Evolutionary conservation across 805 yeast species (phyloP), one percentile per base, ranked within the genome.

Genomic region (Ogataea pini): DNA sequence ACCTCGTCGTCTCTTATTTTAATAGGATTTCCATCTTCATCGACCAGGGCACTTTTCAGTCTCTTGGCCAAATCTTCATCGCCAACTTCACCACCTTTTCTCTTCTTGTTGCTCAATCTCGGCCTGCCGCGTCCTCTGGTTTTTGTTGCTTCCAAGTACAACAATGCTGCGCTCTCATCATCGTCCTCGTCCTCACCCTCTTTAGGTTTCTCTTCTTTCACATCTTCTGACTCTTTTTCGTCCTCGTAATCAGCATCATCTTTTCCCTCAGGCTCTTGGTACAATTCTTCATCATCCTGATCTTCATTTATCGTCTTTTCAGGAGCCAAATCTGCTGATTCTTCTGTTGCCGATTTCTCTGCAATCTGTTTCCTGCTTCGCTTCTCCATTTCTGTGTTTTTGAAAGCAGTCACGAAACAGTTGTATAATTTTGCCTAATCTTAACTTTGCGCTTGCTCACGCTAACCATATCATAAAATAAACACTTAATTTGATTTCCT

Each of bases 1-100:
- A 85, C 83, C 71, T 92, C 97, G 62, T 90, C 96, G 60, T 85
- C 78, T 18, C 71, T 72, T 5, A 91, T 75, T 24, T 75, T 74
- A 45, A 82, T 70, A 13, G 85, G 83, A 48, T 81, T 78, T 1
- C 95, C 96, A 22, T 82, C 78, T 38, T 79, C 86, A 60, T 86
- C 90, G 32, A 52, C 49, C 27, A 49, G 55, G n/a, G 48, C 51
- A 24, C 48, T 52, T 37, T 56, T 54, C 14, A 39, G 64, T 62
- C 16, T 71, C 69, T 25, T 78, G 69, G 33, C 66, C 60, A 54
- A 48, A 29, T 50, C 59, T n/a, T 36, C 58, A 36, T 47, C 55
- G 2, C 42, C 61, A 25, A 54, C 62, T 4, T 51, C 63, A 24
- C 57, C 73, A 38, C 61, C 57, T 62, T 51, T 57, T 47, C 48